Evolutionary conservation across 192 early-diverging fungal species (phyloP), one percentile per base, ranked within the genome.

Genomic region (Rhizophlyctis rosea): DNA sequence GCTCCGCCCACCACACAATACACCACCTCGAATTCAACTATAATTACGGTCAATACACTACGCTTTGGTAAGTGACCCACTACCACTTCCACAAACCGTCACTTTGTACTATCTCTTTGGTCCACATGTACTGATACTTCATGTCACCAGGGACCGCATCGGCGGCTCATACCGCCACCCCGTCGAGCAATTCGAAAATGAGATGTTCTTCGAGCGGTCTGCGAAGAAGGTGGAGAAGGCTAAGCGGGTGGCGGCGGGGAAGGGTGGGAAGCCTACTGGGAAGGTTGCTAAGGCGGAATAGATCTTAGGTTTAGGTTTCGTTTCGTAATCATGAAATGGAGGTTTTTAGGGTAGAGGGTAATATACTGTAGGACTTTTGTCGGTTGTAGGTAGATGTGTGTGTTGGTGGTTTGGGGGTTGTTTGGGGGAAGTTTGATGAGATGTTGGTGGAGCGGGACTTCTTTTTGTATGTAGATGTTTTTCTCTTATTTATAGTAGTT

Each of bases 11-110:
- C 68, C 96, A 99, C 68, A 86, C 91, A n/a, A 86, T 99, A 31
- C 96, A 99, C 67, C 96, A 99, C 65, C 68, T 95, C 48, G 94
- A 99, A 77, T 99, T 99, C 74, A 96, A 97, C 82, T 99, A 97
- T 85, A 99, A 99, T 80, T 99, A 93, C 68, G 96, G 96, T 1
- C 96, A 99, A 78, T 98, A 96, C 74, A 92, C 91, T 23, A 98
- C 96, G 13, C 62, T 98, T n/a, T 98, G 94, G 89, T 93, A 91
- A 63, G 83, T 35, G 13, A 60, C 30, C 30, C n/a, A 1, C 49
- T 49, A 16, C 36, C 14, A 25, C 1, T 21, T 21, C 5, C 54
- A 11, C 4, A 4, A 4, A 11, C 18, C 48, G 51, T 32, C 7
- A 33, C 54, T n/a, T 29, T 25, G 2, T 35, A 16, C 27, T 61